A percentile compares a stretch with the other conserved stretches of the same genome.
Conservation (phyloP, 306 rosid species). For the Ormosia semicastrata region DNA sequence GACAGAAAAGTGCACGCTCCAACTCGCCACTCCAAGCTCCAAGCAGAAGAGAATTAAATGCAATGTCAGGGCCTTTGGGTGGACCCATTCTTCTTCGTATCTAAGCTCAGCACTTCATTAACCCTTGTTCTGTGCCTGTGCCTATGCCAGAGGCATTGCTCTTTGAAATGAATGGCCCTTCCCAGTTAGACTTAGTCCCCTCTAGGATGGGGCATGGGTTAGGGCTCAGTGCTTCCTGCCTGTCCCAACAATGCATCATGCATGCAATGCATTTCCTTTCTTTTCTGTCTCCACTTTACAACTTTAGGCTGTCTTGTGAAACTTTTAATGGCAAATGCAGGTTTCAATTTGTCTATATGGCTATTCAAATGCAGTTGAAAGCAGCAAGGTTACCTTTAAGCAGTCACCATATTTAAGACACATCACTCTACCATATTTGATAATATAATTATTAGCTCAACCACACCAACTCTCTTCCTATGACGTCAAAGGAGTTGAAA, state of each 20-base stretch:
- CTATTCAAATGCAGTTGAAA: conserved; percentile 16
- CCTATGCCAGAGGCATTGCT: conserved; percentile 19
- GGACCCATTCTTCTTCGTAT: conserved; percentile 37
- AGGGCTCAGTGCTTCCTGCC: conserved; percentile 22
- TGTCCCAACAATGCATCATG: conserved; percentile 30
- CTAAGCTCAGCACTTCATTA: conserved; percentile 16
- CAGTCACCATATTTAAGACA: conserved; percentile 23
- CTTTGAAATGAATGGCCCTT: conserved; percentile 13
- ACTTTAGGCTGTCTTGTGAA: conserved; percentile 15
- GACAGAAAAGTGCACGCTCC: conserved; percentile 42
- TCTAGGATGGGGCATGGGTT: conserved; percentile 27
- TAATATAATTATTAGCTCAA: conserved; percentile 6
- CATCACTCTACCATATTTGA: conserved; percentile 23
- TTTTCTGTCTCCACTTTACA: conserved; percentile 20
- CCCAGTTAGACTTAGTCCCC: not conserved
- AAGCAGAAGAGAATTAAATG: conserved; percentile 39
- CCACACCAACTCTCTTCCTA: conserved; percentile 9
- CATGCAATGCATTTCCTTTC: conserved; percentile 24
- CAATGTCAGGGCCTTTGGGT: conserved; percentile 32
- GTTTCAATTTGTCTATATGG: conserved; percentile 25
- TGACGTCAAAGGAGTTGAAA: conserved; percentile 43
- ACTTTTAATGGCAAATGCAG: conserved; percentile 24
- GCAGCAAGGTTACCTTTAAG: conserved; percentile 18
- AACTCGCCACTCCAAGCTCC: not conserved
- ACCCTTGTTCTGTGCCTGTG: conserved; percentile 12